Evolutionary conservation across 306 rosid species (phyloP), one percentile per base, ranked within the genome.

Genomic region (Cicer pinnatifidum): DNA sequence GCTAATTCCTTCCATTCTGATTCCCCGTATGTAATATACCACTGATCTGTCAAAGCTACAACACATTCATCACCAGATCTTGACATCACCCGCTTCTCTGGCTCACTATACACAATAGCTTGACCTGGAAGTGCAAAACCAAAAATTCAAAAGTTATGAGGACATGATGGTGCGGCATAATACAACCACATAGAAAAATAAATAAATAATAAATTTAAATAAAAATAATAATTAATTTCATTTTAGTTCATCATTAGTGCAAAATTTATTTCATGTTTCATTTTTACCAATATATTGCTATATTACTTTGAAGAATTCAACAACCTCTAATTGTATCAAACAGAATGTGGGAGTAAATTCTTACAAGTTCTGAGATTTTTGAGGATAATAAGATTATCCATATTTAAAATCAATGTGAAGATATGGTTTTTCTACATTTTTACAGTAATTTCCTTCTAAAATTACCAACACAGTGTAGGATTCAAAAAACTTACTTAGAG

Each of bases 1-100:
- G 97, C 86, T 75, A 87, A 69, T 67, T 86, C 86, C 86, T 66
- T 81, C 98, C 98, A 92, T 75, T 90, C 98, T 1, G 83, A 13
- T 75, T 92, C 97, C 59, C 98, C 98, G 23, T 92, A 92, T 20
- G 88, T 90, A 71, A 92, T 79, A 76, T 92, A 92, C 98, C 98
- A 92, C 84, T 92, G 98, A 84, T 92, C 98, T 12, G 98, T 92
- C 51, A 92, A 91, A 20, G 98, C 98, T 78, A 92, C 98, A 78
- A 92, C 79, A 82, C 98, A 92, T 15, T 92, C 98, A 83, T 92
- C 98, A 50, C 97, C 97, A 11, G 98, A 92, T 75, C 98, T 83
- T 38, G 98, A 92, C 41, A 79, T 76, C 72, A 92, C 98, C 57
- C 76, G 78, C 85, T 89, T 92, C 89, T 92, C 98, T 10, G 98